Evolutionary conservation across 345 rosid species (phyloP).

Genomic region (Salix arbutifolia): DNA sequence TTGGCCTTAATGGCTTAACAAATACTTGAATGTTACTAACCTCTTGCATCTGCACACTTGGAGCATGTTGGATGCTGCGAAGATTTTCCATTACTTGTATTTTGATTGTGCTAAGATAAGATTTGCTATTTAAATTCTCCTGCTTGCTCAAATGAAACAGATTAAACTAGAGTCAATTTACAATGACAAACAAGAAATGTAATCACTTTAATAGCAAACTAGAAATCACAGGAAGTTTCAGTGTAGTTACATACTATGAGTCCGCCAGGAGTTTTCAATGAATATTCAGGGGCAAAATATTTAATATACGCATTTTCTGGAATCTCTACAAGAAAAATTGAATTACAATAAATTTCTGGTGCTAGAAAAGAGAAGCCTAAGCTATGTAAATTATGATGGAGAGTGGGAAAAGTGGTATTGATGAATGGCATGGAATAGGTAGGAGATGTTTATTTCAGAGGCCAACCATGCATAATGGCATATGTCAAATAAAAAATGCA

Average conservation of each 20-base stretch:
- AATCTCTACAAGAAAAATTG: conserved; percentile 57
- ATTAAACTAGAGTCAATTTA: background rate
- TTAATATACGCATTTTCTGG: conserved; percentile 84
- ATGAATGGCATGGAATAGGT: background rate
- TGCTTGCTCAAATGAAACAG: conserved; percentile 33
- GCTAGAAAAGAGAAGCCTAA: background rate
- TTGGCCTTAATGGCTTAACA: background rate
- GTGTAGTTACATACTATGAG: conserved; percentile 54
- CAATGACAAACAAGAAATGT: too few relatives aligned
- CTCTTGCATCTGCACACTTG: conserved; percentile 97
- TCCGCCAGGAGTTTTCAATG: conserved; percentile 78
- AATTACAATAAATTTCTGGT: background rate
- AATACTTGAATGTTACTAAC: conserved; percentile 31
- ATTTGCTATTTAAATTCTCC: conserved; percentile 89
- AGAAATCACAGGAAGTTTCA: background rate
- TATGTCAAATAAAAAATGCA: background rate
- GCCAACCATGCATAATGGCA: background rate
- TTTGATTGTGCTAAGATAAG: conserved; percentile 79
- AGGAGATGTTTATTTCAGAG: background rate
- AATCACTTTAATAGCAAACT: background rate
- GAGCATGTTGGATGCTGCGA: conserved; percentile 88
- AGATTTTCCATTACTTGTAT: conserved; percentile 87
- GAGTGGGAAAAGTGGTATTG: background rate
- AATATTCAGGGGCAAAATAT: conserved; percentile 81
- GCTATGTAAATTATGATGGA: background rate